A percentile compares a stretch with the other conserved stretches of the same genome.
Evolutionary conservation across 2,329 filamentous ascomycete species (phyloP).

Genomic region (Cadophora luteo-olivacea): DNA sequence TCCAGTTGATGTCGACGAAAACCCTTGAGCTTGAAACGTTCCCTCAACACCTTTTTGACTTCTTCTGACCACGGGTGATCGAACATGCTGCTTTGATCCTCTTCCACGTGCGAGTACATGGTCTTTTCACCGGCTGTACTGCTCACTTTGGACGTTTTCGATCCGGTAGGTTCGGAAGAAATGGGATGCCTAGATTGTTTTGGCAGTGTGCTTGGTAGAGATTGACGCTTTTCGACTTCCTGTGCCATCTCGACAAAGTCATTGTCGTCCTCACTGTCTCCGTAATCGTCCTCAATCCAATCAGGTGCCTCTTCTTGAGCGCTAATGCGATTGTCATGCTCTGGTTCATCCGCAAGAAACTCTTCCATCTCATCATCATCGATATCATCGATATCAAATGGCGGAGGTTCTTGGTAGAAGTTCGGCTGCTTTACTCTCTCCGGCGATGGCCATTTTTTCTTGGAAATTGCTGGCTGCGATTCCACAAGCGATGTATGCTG

Average conservation of each 20-base stretch:
- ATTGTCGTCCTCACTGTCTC: conserved; percentile 30
- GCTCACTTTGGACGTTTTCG: conserved; percentile 26
- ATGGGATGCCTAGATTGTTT: conserved; percentile 21
- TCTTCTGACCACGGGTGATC: conserved; percentile 84
- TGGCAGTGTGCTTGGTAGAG: conserved; percentile 26
- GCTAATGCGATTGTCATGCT: conserved; percentile 27
- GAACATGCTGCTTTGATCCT: conserved; percentile 59
- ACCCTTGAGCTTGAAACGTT: conserved; percentile 82
- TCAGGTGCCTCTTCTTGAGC: conserved; percentile 2
- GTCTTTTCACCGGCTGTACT: conserved; percentile 29
- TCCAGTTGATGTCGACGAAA: conserved; percentile 93
- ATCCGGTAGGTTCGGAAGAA: conserved; percentile 21
- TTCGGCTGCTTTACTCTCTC: conserved; percentile 31
- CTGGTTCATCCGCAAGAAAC: conserved; percentile 38
- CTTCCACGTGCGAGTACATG: conserved; percentile 43
- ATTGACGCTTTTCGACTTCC: conserved; percentile 49
- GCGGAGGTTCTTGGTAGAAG: conserved; percentile 33
- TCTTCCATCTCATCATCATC: conserved; percentile 39
- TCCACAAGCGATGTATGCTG: neutral
- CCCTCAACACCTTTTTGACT: conserved; percentile 79
- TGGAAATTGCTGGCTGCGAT: neutral
- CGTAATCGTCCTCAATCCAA: conserved; percentile 29
- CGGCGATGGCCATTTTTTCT: neutral
- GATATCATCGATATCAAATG: conserved; percentile 33
- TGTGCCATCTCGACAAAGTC: conserved; percentile 50